Percentiles rank a stretch among this genome's conserved stretches.
Evolutionary conservation across 176 grass and related monocot species (phyloP).

Genomic region (Phoenix roebelenii): DNA sequence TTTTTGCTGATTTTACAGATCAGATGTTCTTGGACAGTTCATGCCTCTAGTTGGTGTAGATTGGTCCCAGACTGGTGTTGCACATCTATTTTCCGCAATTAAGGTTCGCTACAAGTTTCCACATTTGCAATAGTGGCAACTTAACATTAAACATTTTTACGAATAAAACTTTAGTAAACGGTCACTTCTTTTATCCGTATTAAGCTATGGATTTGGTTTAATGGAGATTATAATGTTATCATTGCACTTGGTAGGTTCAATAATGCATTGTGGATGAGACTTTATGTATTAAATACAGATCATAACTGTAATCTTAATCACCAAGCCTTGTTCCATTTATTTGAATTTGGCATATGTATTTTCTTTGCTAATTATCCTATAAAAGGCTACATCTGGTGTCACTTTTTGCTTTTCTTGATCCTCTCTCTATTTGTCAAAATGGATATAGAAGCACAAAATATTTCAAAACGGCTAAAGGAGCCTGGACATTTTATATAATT

Average conservation of each 20-base stretch:
- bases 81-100: constrained; percentile 98
- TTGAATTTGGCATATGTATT: constrained; percentile 1
- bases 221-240: too few species aligned
- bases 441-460: too few species aligned
- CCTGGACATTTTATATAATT: too few species aligned
- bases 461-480: too few species aligned
- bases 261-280: too few species aligned
- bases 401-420: neutral
- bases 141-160: too few species aligned
- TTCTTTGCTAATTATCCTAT: too few species aligned
- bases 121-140: too few species aligned
- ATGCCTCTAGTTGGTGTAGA: constrained; percentile 97
- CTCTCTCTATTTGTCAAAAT: neutral
- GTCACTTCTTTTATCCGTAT: neutral
- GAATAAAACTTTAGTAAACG: too few species aligned
- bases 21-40: constrained; percentile 97
- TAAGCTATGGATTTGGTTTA: neutral
- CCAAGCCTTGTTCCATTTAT: constrained; percentile 1
- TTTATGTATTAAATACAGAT: too few species aligned
- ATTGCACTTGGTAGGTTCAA: too few species aligned
- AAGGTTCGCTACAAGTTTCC: constrained; percentile 33
- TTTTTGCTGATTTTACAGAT: constrained; percentile 32
- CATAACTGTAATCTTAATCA: neutral
- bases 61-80: constrained; percentile 96
- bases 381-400: neutral